Percentiles rank a stretch among this genome's conserved stretches.
Evolutionary conservation across 495 filamentous ascomycete species (phyloP).

Genomic region (Daldinia vernicosa): DNA sequence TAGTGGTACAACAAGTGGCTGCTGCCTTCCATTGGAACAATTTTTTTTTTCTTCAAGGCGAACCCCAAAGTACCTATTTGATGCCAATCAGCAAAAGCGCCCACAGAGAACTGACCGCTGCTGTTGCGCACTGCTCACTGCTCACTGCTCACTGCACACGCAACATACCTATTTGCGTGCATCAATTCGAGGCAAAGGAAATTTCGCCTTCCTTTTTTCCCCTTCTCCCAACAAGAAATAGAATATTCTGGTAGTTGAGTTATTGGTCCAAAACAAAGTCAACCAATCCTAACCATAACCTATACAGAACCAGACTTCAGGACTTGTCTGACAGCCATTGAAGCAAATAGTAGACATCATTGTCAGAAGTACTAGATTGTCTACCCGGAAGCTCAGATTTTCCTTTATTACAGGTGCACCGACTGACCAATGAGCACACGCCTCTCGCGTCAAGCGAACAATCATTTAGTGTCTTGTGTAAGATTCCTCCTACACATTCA

Average conservation of each 20-base stretch:
- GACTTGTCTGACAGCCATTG: slow-evolving; percentile 5
- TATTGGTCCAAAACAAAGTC: neutral
- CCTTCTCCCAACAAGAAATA: neutral
- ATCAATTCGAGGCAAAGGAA: slow-evolving; percentile 9
- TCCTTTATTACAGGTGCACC: slow-evolving; percentile 20
- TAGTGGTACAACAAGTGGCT: slow-evolving; percentile 6
- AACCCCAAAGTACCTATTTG: slow-evolving; percentile 18
- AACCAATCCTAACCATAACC: neutral
- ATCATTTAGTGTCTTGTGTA: slow-evolving; percentile 16
- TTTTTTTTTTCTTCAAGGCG: slow-evolving; percentile 21
- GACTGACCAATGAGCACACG: slow-evolving; percentile 7
- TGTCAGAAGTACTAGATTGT: neutral
- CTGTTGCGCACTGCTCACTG: neutral
- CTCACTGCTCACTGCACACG: slow-evolving; percentile 4
- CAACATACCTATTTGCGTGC: slow-evolving; percentile 16
- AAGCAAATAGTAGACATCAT: neutral
- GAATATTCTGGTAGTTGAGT: slow-evolving; percentile 5
- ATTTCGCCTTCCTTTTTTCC: neutral
- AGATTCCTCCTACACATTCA: slow-evolving; percentile 19
- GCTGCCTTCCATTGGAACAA: slow-evolving; percentile 17
- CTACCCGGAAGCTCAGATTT: slow-evolving; percentile 19
- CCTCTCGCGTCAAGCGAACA: slow-evolving; percentile 11
- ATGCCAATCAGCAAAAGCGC: slow-evolving; percentile 17
- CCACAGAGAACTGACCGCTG: slow-evolving; percentile 1
- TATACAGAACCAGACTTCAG: neutral